Conservation (phyloP, 1,139 yeast genomes). For the Kluyveromyces sp. region DNA sequence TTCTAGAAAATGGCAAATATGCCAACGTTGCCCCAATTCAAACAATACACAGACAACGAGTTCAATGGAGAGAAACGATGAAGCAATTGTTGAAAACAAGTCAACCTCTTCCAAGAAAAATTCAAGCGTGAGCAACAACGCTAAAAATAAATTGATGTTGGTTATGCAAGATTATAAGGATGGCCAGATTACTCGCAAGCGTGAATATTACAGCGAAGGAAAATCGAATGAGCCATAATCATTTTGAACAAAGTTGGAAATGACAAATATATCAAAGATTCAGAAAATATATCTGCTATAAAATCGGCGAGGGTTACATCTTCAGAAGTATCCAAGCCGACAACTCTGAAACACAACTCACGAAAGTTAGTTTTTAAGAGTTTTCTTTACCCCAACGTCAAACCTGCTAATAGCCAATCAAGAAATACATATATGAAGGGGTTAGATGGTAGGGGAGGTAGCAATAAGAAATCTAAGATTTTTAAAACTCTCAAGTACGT, state of each 20-base stretch:
- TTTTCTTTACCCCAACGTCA: background rate
- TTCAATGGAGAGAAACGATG: too few species aligned
- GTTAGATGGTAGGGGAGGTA: background rate
- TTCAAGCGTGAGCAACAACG: background rate
- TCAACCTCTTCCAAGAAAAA: background rate
- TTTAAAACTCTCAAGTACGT: background rate
- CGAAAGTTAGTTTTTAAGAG: constrained; percentile 2
- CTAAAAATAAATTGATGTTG: background rate
- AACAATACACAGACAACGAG: background rate
- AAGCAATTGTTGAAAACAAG: background rate
- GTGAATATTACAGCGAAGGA: background rate
- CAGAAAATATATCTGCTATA: too few species aligned
- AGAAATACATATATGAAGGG: too few species aligned
- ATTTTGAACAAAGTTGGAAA: background rate
- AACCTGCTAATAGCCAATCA: too few species aligned
- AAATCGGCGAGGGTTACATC: too few species aligned
- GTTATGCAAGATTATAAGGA: constrained; percentile 1
- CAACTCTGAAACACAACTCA: background rate
- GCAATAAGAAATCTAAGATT: background rate
- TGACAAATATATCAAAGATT: background rate
- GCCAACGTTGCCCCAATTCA: background rate
- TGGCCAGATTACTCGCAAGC: background rate
- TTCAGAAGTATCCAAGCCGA: too few species aligned
- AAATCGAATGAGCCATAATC: too few species aligned
- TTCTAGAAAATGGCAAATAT: background rate